Percentiles rank a stretch among this genome's conserved stretches.
phyloP scores from a whole-genome alignment of 495 filamentous ascomycete species.

The Penicillium ucsense region DNA sequence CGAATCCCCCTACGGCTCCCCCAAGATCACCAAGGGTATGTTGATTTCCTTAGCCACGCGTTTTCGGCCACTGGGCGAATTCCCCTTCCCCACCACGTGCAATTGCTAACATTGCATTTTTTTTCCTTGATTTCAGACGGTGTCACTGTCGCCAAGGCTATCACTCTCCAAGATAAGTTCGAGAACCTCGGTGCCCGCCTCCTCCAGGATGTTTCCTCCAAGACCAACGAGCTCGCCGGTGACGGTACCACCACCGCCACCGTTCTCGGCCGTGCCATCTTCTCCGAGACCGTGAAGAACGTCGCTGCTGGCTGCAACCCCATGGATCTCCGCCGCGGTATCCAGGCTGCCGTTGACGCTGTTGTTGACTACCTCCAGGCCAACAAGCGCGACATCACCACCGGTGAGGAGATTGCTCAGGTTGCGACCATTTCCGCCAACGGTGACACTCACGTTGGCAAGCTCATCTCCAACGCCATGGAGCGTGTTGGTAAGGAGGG shows the following conservation, averaged over 20 bases:
- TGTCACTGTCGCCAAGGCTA: constrained; percentile 88
- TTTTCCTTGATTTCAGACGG: constrained; percentile 50
- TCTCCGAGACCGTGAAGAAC: constrained; percentile 99
- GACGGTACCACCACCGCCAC: constrained; percentile 98
- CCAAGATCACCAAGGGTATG: constrained; percentile 98
- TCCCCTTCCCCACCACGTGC: no score
- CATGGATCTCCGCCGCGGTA: constrained; percentile 95
- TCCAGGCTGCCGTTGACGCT: constrained; percentile 89
- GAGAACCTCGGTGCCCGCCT: constrained; percentile 97
- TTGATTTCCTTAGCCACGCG: constrained; percentile 3
- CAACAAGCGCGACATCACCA: constrained; percentile 96
- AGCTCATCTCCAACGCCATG: constrained; percentile 95
- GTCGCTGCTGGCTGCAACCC: constrained; percentile 99
- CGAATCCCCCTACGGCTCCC: constrained; percentile 93
- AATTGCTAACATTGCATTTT: background rate
- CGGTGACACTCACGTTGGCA: constrained; percentile 90
- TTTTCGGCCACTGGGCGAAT: no score
- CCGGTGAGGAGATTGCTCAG: constrained; percentile 92
- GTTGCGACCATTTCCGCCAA: constrained; percentile 97
- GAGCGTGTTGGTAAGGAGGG: constrained; percentile 99
- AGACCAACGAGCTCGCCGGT: constrained; percentile 98
- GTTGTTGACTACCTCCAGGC: constrained; percentile 87
- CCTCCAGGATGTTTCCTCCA: constrained; percentile 94
- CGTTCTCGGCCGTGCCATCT: constrained; percentile 94
- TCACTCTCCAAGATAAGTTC: constrained; percentile 95